Evolutionary conservation across 139 green algal genomes (phyloP), one percentile per base, ranked within the genome.

Genomic region (Closterium sp.): DNA sequence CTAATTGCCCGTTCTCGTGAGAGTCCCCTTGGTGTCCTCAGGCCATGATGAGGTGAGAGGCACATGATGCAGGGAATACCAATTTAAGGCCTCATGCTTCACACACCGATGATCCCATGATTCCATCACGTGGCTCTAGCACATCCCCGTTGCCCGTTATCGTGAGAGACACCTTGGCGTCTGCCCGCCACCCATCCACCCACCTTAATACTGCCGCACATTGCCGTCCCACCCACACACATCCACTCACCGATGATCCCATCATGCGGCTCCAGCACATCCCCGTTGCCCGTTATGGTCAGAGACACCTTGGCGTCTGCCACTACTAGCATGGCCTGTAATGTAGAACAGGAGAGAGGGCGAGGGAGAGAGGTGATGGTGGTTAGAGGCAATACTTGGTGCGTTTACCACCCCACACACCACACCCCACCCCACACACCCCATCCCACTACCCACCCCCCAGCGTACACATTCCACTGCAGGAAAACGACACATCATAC

Each of bases 181-280:
- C 38, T 38, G 32, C 32, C 32, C 32, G 84, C 22, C 84, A 87
- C 0, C 9, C 10, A 32, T 17, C 0, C 10, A 86, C 79, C 11
- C 4, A 4, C 79, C 9, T 86, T n/a, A 5, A 86, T 29, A 31
- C 85, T 7, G 5, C 5, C 7, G 7, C 7, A 90, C 87, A 70
- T 9, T 7, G 7, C 6, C 27, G 29, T 38, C 9, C 29, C 87
- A 85, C n/a, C 5, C 87, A 90, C 27, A 5, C 5, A 42, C 87
- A 5, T 86, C 87, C 87, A 42, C 24, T 17, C 42, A 93, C 91
- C 92, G 5, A 94, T 94, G 85, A 99, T 90, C 29, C 97, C 97
- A 92, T 99, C 96, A 86, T 97, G 95, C 0, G 97, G 96, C 90
- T 99, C 97, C 17, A 99, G 87, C n/a, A 99, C 97, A 92, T 99